A percentile compares a stretch with the other conserved stretches of the same genome.
Conservation (phyloP, 2,329 filamentous ascomycete species). For the Thermothelomyces thermophilus region DNA sequence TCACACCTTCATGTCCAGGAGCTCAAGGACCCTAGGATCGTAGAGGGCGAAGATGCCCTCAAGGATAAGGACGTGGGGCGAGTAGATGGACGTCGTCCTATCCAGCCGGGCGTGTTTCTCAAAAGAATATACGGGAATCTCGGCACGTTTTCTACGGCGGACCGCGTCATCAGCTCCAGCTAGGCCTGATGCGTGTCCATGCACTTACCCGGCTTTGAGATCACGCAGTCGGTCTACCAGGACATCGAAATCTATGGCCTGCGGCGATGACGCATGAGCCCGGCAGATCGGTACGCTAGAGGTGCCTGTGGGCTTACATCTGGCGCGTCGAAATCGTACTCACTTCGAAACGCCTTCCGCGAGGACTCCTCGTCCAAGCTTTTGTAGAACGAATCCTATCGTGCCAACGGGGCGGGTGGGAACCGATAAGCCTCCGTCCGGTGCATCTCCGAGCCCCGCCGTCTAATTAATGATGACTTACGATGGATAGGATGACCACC, state of each 20-base stretch:
- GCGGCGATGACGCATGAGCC: constrained; percentile 9
- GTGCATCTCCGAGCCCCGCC: too few relatives aligned
- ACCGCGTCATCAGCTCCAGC: constrained; percentile 12
- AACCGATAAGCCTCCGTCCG: not conserved
- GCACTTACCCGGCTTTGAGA: constrained; percentile 78
- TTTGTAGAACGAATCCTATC: constrained; percentile 95
- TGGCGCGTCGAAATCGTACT: constrained; percentile 94
- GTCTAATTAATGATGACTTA: constrained; percentile 35
- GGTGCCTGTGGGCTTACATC: constrained; percentile 41
- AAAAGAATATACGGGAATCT: constrained; percentile 94
- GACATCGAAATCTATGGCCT: constrained; percentile 88
- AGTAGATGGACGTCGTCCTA: constrained; percentile 84
- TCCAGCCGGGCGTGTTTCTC: constrained; percentile 76
- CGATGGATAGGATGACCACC: constrained; percentile 97
- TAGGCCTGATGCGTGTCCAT: not conserved
- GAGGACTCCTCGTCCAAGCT: constrained; percentile 73
- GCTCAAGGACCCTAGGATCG: constrained; percentile 73
- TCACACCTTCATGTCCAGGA: constrained; percentile 92
- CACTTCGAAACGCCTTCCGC: constrained; percentile 73
- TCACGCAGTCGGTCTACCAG: constrained; percentile 73
- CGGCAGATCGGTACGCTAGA: not conserved
- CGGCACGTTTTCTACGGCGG: constrained; percentile 63
- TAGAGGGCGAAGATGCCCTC: constrained; percentile 96
- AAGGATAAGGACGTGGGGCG: constrained; percentile 87
- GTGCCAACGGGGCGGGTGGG: not conserved